Conservation (phyloP, 179 eudicot genomes). For the Silene vulgaris region DNA sequence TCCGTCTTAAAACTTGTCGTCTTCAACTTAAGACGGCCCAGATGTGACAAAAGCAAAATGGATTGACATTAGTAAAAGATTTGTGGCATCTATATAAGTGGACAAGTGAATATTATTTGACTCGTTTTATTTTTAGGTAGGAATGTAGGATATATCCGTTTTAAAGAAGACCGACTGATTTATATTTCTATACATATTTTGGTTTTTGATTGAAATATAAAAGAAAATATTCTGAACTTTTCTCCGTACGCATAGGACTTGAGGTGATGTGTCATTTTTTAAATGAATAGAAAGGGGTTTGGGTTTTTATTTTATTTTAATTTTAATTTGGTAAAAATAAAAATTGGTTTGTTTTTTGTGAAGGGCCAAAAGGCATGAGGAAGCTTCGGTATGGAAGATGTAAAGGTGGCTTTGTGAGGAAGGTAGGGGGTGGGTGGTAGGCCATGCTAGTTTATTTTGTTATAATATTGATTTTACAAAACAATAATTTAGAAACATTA, state of each 20-base stretch:
- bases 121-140: too few species aligned
- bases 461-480: not conserved
- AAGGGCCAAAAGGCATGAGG: constrained; percentile 8
- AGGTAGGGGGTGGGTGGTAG: constrained; percentile 13
- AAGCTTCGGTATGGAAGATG: constrained; percentile 17
- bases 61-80: too few species aligned
- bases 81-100: too few species aligned
- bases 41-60: too few species aligned
- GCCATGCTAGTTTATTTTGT: not conserved
- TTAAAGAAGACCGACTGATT: too few species aligned
- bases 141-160: too few species aligned
- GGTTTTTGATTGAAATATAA: too few species aligned
- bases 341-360: not conserved
- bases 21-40: too few species aligned
- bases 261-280: constrained; percentile 15
- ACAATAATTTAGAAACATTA: not conserved
- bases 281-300: not conserved
- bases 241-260: constrained; percentile 16
- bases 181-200: too few species aligned
- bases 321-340: not conserved
- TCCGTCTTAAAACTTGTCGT: too few species aligned
- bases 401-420: constrained; percentile 24
- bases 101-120: too few species aligned
- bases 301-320: too few species aligned
- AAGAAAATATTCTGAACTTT: not conserved